phyloP scores from a whole-genome alignment of 2,329 filamentous ascomycete species.

The Torrubiella hemipterigena region DNA sequence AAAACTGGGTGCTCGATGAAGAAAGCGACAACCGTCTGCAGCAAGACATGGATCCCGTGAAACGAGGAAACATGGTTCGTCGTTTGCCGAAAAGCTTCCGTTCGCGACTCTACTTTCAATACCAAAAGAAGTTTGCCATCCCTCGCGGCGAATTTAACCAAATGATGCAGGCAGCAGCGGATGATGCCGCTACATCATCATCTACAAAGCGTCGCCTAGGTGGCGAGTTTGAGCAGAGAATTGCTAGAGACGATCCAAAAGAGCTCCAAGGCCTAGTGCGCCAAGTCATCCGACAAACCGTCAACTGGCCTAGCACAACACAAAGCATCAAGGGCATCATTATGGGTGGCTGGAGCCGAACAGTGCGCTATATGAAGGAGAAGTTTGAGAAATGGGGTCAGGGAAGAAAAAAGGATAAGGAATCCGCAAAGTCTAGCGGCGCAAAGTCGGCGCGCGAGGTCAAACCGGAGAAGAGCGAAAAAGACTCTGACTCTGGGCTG shows the following conservation, averaged over 20 bases:
- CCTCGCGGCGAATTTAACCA: constrained; percentile 71
- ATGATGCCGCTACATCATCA: constrained; percentile 56
- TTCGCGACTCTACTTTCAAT: constrained; percentile 84
- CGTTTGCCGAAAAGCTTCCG: constrained; percentile 80
- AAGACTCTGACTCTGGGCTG: not conserved
- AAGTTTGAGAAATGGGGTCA: constrained; percentile 59
- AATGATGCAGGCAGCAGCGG: constrained; percentile 67
- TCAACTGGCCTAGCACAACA: constrained; percentile 81
- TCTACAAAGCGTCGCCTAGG: constrained; percentile 64
- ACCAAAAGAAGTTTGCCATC: constrained; percentile 82
- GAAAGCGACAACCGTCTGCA: constrained; percentile 54
- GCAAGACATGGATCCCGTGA: constrained; percentile 88
- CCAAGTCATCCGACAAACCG: constrained; percentile 71
- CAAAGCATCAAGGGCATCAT: constrained; percentile 78
- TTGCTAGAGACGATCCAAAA: constrained; percentile 56
- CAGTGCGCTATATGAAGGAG: constrained; percentile 67
- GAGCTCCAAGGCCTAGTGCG: constrained; percentile 62
- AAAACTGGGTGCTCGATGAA: constrained; percentile 26
- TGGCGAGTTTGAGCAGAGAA: constrained; percentile 74
- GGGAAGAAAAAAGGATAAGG: constrained; percentile 21
- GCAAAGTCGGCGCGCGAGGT: not conserved
- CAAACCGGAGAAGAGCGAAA: not conserved
- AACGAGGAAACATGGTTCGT: constrained; percentile 91
- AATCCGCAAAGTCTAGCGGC: constrained; percentile 3
- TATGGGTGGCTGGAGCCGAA: constrained; percentile 61